A percentile compares a stretch with the other conserved stretches of the same genome.
phyloP scores from a whole-genome alignment of 192 early-diverging fungal genomes.

The Linnemannia schmuckeri region DNA sequence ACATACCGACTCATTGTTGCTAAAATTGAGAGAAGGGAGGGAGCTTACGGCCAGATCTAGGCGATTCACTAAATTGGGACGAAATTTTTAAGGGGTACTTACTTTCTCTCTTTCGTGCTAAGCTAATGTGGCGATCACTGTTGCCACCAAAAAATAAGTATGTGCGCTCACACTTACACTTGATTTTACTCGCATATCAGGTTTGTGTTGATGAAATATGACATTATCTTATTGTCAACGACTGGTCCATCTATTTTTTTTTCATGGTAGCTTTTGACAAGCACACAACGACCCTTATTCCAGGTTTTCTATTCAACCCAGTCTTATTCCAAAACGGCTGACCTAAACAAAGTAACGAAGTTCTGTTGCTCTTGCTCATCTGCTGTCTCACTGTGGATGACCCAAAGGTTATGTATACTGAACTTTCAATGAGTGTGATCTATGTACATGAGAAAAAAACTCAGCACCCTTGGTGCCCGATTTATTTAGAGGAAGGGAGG shows the following conservation, averaged over 20 bases:
- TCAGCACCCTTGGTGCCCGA: neutral
- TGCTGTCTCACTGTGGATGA: neutral
- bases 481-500: neutral
- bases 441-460: neutral
- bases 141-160: too few relatives aligned
- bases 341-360: neutral
- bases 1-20: conserved; percentile 55
- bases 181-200: too few relatives aligned
- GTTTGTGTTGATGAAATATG: too few relatives aligned
- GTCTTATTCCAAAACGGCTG: too few relatives aligned
- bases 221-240: too few relatives aligned
- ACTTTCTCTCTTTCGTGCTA: neutral
- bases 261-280: too few relatives aligned
- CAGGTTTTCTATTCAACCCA: too few relatives aligned
- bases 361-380: neutral
- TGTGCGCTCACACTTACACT: too few relatives aligned
- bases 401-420: neutral
- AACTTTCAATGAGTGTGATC: neutral
- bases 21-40: conserved; percentile 49
- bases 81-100: neutral
- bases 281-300: too few relatives aligned
- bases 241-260: too few relatives aligned
- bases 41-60: conserved; percentile 9
- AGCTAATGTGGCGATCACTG: neutral
- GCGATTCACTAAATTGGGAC: conserved; percentile 4